Evolutionary conservation across 306 rosid genomes (phyloP).

Genomic region (Oxytropis ochrocephala): DNA sequence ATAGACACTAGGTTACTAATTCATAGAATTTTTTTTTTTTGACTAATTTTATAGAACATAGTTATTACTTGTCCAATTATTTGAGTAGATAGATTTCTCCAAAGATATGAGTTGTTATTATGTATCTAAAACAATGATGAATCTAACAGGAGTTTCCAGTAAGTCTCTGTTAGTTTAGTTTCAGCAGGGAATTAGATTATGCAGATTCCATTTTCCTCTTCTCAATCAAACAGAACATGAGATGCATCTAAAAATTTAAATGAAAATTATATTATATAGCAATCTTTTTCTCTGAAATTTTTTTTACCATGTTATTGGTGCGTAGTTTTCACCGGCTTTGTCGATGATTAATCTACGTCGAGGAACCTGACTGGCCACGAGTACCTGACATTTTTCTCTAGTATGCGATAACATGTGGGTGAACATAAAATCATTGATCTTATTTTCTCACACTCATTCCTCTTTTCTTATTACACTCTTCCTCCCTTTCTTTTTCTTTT

Average conservation of each 20-base stretch:
- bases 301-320: no score
- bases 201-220: conserved; percentile 3
- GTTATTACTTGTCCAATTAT: neutral
- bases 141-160: conserved; percentile 10
- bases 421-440: no score
- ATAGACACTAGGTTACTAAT: neutral
- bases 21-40: neutral
- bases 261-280: neutral
- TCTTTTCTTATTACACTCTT: neutral
- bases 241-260: neutral
- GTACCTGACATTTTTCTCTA: conserved; percentile 24
- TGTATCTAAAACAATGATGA: neutral
- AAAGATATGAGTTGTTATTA: neutral
- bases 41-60: neutral
- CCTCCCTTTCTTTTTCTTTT: neutral
- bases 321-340: no score
- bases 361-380: no score
- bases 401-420: no score
- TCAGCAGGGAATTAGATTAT: neutral
- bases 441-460: neutral
- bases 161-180: neutral
- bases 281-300: conserved; percentile 38
- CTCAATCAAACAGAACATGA: neutral
- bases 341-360: no score
- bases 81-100: neutral